Conservation (phyloP, 495 filamentous ascomycete species). For the Penicillium ochrochloron region DNA sequence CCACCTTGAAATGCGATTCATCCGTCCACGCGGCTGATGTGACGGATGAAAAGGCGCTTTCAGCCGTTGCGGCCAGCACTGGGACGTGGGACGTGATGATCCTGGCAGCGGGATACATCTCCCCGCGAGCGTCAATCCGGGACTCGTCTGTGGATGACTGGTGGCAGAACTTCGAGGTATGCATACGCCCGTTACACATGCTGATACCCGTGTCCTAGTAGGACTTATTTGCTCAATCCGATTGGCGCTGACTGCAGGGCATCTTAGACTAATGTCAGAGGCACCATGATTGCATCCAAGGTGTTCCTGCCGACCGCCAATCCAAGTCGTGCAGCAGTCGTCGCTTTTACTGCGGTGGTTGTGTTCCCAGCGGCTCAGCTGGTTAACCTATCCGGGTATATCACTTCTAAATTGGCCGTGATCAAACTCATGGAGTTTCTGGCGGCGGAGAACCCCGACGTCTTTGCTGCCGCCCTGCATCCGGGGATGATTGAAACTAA, state of each 20-base stretch:
- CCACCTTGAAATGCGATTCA: constrained; percentile 6
- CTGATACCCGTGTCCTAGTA: background rate
- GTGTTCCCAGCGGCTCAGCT: constrained; percentile 24
- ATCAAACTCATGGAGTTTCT: constrained; percentile 46
- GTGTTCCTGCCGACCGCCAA: constrained; percentile 44
- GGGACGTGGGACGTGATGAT: constrained; percentile 44
- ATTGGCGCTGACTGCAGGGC: constrained; percentile 1
- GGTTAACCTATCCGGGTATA: constrained; percentile 40
- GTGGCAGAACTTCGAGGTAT: constrained; percentile 45
- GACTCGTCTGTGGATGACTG: constrained; percentile 36
- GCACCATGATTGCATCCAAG: constrained; percentile 37
- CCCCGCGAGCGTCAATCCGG: constrained; percentile 24
- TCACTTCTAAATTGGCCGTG: constrained; percentile 44
- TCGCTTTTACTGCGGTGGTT: constrained; percentile 32
- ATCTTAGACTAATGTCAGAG: constrained; percentile 47
- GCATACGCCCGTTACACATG: constrained; percentile 3
- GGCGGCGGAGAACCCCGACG: constrained; percentile 42
- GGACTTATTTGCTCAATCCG: background rate
- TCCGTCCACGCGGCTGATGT: constrained; percentile 23
- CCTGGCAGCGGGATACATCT: constrained; percentile 36
- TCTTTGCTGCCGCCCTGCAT: constrained; percentile 44
- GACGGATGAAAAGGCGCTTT: constrained; percentile 28
- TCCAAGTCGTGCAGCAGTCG: constrained; percentile 33
- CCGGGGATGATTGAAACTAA: constrained; percentile 47
- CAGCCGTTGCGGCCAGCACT: constrained; percentile 22